phyloP scores from a whole-genome alignment of 345 rosid species.

The Salix arbutifolia region DNA sequence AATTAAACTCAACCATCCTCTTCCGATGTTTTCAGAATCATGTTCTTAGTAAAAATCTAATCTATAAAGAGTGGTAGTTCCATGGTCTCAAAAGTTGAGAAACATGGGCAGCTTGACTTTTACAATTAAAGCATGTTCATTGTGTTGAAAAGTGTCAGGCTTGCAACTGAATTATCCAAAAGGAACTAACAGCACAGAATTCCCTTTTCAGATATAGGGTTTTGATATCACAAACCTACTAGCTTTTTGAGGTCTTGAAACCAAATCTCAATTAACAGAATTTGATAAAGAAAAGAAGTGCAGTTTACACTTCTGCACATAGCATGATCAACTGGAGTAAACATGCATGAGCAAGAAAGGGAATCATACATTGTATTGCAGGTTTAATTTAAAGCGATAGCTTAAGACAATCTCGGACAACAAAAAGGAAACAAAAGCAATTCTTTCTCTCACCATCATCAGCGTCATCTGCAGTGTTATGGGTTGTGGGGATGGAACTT shows the following conservation, averaged over 20 bases:
- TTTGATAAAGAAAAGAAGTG: background rate
- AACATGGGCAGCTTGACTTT: background rate
- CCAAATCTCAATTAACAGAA: background rate
- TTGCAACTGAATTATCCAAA: background rate
- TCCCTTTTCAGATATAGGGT: background rate
- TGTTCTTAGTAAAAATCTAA: background rate
- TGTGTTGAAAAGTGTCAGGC: background rate
- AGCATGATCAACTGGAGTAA: background rate
- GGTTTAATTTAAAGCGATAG: background rate
- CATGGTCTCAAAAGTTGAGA: background rate
- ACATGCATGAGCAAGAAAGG: background rate
- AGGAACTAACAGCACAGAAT: background rate
- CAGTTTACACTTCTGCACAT: background rate
- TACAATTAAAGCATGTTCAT: background rate
- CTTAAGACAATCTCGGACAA: background rate
- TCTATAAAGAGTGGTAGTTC: background rate
- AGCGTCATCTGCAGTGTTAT: slow-evolving; percentile 37
- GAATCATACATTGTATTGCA: background rate
- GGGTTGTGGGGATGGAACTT: slow-evolving; percentile 26
- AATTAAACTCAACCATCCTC: background rate
- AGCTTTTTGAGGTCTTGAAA: background rate
- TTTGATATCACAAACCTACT: background rate
- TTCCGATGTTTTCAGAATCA: background rate
- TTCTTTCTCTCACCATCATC: slow-evolving; percentile 44
- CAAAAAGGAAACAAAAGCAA: background rate